Conservation (phyloP, 805 yeast species). For the Kregervanrija fluxuum region DNA sequence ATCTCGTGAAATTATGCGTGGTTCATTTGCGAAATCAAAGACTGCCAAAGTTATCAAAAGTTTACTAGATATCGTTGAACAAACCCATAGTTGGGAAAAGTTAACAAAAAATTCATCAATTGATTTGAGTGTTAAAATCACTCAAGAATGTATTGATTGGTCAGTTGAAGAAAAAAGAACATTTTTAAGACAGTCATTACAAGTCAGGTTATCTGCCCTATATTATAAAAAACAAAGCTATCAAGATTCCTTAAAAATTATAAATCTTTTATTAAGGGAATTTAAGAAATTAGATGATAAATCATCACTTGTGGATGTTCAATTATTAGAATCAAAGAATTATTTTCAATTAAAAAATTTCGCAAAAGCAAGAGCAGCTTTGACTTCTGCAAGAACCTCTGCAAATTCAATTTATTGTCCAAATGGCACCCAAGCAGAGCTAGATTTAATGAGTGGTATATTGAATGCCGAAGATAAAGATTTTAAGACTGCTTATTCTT, state of each 20-base stretch:
- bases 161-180: conserved; percentile 75
- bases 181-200: conserved; percentile 82
- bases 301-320: conserved; percentile 91
- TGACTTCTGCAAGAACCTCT: conserved; percentile 92
- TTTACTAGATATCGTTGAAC: conserved; percentile 71
- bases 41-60: conserved; percentile 84
- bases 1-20: conserved; percentile 56
- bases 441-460: conserved; percentile 92
- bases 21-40: conserved; percentile 81
- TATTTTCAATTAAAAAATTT: conserved; percentile 87
- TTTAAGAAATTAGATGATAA: conserved; percentile 94
- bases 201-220: conserved; percentile 72
- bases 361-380: conserved; percentile 84
- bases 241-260: conserved; percentile 65
- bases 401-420: conserved; percentile 98
- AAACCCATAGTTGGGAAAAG: conserved; percentile 32
- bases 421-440: conserved; percentile 85
- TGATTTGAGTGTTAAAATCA: conserved; percentile 65
- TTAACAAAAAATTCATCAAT: conserved; percentile 31
- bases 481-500: conserved; percentile 91
- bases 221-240: conserved; percentile 58
- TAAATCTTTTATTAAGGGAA: conserved; percentile 67
- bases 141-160: conserved; percentile 82
- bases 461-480: conserved; percentile 96
- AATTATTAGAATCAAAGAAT: conserved; percentile 80